Evolutionary conservation across 768 basidiomycete species (phyloP).

Genomic region (Suillus sp.): DNA sequence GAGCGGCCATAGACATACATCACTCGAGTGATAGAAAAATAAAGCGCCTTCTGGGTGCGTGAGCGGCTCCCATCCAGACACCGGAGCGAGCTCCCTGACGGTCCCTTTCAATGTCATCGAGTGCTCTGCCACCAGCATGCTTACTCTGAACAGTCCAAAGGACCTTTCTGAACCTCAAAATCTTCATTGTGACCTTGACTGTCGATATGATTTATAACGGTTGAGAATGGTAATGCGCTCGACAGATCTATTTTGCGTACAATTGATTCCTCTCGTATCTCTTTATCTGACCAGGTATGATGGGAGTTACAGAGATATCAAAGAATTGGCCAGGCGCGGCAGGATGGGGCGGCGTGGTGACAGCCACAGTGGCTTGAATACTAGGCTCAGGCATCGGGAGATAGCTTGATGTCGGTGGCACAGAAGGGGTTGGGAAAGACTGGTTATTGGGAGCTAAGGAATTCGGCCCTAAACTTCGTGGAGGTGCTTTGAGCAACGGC

Average conservation of each 20-base stretch:
- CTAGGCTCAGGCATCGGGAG: not conserved
- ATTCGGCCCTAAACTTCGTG: not conserved
- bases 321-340: not conserved
- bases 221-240: not conserved
- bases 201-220: not conserved
- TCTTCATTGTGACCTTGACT: not conserved
- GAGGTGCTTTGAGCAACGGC: not conserved
- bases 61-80: slow-evolving; percentile 39
- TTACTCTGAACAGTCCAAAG: slow-evolving; percentile 5
- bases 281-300: not conserved
- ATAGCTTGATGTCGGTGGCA: not conserved
- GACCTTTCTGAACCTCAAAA: not conserved
- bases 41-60: slow-evolving; percentile 57
- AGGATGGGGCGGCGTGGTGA: not conserved
- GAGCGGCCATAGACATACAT: slow-evolving; percentile 32
- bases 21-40: slow-evolving; percentile 48
- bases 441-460: not conserved
- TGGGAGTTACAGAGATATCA: not conserved
- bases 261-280: not conserved
- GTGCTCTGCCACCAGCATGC: not conserved
- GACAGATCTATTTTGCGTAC: not conserved
- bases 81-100: not conserved
- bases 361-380: not conserved
- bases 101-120: not conserved
- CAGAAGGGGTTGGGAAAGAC: not conserved